Evolutionary conservation across 176 grass and related monocot genomes (phyloP).

Genomic region (Lolium rigidum): DNA sequence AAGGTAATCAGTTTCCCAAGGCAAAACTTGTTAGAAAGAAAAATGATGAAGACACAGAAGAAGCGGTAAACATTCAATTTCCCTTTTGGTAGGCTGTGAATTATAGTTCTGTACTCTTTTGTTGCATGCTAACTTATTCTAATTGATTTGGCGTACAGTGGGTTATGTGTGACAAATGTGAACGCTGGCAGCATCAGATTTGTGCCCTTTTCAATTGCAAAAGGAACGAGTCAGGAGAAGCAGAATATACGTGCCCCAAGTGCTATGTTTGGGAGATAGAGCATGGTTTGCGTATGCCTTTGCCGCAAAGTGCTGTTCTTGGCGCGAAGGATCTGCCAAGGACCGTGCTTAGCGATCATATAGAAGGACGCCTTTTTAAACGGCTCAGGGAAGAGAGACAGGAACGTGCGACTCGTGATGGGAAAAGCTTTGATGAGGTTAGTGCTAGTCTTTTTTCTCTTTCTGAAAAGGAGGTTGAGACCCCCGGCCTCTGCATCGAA

Average conservation of each 20-base stretch:
- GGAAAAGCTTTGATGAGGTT: conserved; percentile 75
- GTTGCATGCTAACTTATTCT: conserved; percentile 29
- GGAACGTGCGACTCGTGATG: conserved; percentile 56
- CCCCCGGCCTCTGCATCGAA: no score
- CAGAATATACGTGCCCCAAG: conserved; percentile 78
- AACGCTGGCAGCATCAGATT: conserved; percentile 95
- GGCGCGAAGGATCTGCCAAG: conserved; percentile 89
- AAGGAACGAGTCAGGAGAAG: conserved; percentile 70
- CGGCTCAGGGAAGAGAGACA: conserved; percentile 80
- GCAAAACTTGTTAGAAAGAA: conserved; percentile 67
- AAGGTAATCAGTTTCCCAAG: conserved; percentile 56
- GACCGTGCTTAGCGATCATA: conserved; percentile 78
- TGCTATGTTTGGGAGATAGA: conserved; percentile 78
- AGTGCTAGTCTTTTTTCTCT: neutral
- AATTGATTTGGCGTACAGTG: conserved; percentile 59
- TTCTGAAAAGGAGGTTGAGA: no score
- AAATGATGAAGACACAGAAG: conserved; percentile 79
- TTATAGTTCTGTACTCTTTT: conserved; percentile 33
- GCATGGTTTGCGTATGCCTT: conserved; percentile 61
- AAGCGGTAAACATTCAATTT: conserved; percentile 65
- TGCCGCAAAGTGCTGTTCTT: conserved; percentile 74
- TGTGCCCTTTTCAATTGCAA: conserved; percentile 85
- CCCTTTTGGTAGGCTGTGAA: conserved; percentile 9
- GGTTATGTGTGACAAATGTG: conserved; percentile 94
- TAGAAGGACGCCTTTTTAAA: conserved; percentile 74